Evolutionary conservation across 768 basidiomycete genomes (phyloP).

Genomic region (Termitomyces sp.): DNA sequence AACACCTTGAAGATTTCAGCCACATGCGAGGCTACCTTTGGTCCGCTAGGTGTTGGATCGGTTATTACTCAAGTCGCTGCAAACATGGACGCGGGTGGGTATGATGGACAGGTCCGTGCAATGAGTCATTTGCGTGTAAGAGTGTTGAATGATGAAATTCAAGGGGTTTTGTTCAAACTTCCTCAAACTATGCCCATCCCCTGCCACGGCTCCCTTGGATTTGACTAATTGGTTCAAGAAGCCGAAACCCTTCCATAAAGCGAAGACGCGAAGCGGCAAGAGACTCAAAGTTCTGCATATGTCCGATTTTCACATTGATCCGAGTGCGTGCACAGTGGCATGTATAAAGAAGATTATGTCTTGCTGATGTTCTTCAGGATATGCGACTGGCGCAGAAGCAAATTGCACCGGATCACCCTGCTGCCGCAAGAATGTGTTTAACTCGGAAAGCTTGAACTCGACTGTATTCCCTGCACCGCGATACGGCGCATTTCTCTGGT

Average conservation of each 20-base stretch:
- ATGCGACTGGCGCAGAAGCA: constrained; percentile 62
- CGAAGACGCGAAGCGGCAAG: constrained; percentile 55
- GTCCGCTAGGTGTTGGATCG: constrained; percentile 43
- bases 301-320: constrained; percentile 76
- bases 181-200: constrained; percentile 47
- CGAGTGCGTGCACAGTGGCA: constrained; percentile 34
- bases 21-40: constrained; percentile 44
- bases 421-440: constrained; percentile 53
- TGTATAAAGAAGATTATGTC: background rate
- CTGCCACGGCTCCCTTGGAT: constrained; percentile 55
- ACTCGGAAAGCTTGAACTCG: constrained; percentile 41
- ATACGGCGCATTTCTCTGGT: constrained; percentile 63
- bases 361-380: constrained; percentile 35
- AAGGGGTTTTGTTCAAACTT: constrained; percentile 58
- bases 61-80: constrained; percentile 67
- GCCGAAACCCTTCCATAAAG: constrained; percentile 65
- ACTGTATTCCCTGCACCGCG: constrained; percentile 58
- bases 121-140: background rate
- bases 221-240: constrained; percentile 68
- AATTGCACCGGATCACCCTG: constrained; percentile 62
- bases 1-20: constrained; percentile 47
- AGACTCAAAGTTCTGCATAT: constrained; percentile 68
- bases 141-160: background rate
- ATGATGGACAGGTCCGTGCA: constrained; percentile 59
- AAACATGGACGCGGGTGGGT: constrained; percentile 64